Base-by-base conservation (phyloP, 164 flowering plant genomes). In the Dillenia turbinata region DNA sequence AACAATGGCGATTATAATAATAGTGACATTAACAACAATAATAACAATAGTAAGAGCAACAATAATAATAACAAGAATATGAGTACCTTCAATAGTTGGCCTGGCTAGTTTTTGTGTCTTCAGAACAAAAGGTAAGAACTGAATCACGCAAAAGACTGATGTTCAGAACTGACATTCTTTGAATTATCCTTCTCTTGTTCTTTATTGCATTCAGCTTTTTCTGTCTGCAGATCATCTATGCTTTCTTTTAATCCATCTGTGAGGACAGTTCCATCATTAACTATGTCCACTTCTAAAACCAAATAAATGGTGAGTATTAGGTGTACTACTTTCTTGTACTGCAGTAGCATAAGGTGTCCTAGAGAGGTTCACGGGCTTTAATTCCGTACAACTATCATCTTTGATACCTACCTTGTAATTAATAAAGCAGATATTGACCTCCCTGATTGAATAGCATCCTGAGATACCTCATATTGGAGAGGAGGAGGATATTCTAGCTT, bases 401-500 rank as follows among this genome's bases (percentile, higher is more conserved):
- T 56, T 71, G 17, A 43, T 19, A 52, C 63, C 64, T 16, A 26
- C 46, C 22, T 33, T 43, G 15, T 33, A 16, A 7, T 26, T 26
- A 12, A 54, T 12, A 15, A 49, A 50, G n/a, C 54, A 62, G 55
- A 52, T 44, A 11, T 22, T 11, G 60, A 59, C 40, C 24, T 67
- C 24, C 54, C 65, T 11, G 65, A 55, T 49, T 49, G 65, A 55
- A 57, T 61, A 47, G 59, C 54, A 44, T 66, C 68, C 9, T 44
- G 53, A 51, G 73, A 63, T 22, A 56, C 75, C 49, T 77, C 85
- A 60, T 33, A 54, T 13, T 64, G 77, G 56, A 69, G 54, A 57
- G 52, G 58, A 51, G 15, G 52, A 1, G 40, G 40, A 26, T 26
- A 5, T 26, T 26, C 40, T 26, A 26, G 40, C 44, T 82, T 79